Evolutionary conservation across 495 filamentous ascomycete genomes (phyloP).

Genomic region (Trichoderma orchidacearum): DNA sequence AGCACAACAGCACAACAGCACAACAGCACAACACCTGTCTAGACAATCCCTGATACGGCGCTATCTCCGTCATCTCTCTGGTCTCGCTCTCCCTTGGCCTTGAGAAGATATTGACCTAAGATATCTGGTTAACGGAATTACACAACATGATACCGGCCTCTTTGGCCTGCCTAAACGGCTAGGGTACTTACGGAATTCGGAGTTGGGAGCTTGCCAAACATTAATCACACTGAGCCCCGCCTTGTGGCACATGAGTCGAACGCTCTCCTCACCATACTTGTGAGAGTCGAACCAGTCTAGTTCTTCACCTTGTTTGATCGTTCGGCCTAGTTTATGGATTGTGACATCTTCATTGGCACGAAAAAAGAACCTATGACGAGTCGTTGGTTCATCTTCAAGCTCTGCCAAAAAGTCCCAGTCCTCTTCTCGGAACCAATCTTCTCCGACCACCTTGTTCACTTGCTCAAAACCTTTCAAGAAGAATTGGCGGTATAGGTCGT

Average conservation of each 20-base stretch:
- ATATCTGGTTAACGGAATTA: background rate
- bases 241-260: conserved; percentile 1
- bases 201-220: conserved; percentile 2
- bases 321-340: background rate
- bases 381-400: background rate
- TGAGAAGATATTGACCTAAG: conserved; percentile 1
- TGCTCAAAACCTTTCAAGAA: background rate
- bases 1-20: background rate
- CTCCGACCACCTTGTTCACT: background rate
- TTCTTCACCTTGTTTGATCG: background rate
- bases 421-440: background rate
- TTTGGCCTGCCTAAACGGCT: background rate
- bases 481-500: background rate
- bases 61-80: conserved; percentile 1
- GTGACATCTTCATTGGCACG: background rate
- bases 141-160: background rate
- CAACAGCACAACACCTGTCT: background rate
- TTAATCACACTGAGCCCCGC: background rate
- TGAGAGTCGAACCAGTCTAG: conserved; percentile 6
- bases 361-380: conserved; percentile 2
- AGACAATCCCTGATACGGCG: background rate
- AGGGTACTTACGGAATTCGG: background rate
- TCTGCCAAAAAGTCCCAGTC: background rate
- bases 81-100: background rate
- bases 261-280: conserved; percentile 1